phyloP scores from a whole-genome alignment of 2,329 filamentous ascomycete genomes.

The Talaromyces verruculosus region DNA sequence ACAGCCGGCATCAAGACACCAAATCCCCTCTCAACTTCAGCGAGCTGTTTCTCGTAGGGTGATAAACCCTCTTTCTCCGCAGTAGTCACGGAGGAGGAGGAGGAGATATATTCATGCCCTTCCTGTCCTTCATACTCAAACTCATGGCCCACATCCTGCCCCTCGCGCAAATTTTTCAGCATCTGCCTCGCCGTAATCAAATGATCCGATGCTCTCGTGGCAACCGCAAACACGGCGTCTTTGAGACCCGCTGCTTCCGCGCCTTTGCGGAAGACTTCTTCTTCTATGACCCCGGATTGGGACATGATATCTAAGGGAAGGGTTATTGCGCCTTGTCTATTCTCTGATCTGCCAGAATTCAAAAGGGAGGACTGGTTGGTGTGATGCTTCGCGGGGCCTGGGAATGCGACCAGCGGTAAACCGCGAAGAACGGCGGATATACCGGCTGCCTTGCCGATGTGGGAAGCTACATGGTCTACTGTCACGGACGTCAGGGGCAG shows the following conservation, averaged over 20 bases:
- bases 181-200: conserved; percentile 91
- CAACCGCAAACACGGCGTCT: conserved; percentile 88
- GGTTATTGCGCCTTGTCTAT: conserved; percentile 65
- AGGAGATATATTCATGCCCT: conserved; percentile 57
- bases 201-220: conserved; percentile 92
- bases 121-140: conserved; percentile 84
- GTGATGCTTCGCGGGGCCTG: conserved; percentile 60
- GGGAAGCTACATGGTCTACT: conserved; percentile 87
- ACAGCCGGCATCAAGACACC: conserved; percentile 78
- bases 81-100: neutral
- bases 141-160: conserved; percentile 74
- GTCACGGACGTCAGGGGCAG: conserved; percentile 78
- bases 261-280: conserved; percentile 82
- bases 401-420: conserved; percentile 82
- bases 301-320: conserved; percentile 90
- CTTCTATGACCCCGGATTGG: conserved; percentile 74
- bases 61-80: conserved; percentile 1
- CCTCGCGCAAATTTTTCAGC: conserved; percentile 74
- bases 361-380: conserved; percentile 48
- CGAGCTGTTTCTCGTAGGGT: conserved; percentile 35
- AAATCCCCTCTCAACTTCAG: conserved; percentile 67
- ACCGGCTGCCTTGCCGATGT: conserved; percentile 90
- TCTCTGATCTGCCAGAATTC: conserved; percentile 41
- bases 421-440: conserved; percentile 85
- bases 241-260: conserved; percentile 75